Evolutionary conservation across 2,329 filamentous ascomycete species (phyloP).

Genomic region (Nigrograna mackinnonii): DNA sequence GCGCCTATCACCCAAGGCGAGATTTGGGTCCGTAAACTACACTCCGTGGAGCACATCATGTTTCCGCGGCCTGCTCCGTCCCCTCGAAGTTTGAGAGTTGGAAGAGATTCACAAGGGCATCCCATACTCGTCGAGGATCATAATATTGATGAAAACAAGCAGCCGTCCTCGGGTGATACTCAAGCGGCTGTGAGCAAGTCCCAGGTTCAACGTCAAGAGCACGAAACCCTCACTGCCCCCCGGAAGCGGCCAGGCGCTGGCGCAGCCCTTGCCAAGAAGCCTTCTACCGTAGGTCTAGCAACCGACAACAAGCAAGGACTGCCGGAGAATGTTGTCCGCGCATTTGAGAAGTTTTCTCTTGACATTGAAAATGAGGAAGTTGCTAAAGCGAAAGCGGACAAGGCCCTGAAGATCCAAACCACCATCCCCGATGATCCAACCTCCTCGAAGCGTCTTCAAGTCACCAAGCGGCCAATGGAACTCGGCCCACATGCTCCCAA

Average conservation of each 20-base stretch:
- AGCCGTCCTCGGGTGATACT: neutral
- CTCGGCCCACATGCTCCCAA: conserved; percentile 39
- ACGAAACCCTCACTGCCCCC: neutral
- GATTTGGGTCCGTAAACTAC: no score
- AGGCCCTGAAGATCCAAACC: no score
- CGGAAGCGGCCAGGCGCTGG: conserved; percentile 5
- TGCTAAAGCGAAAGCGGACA: neutral
- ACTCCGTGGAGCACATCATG: no score
- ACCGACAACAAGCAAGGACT: neutral
- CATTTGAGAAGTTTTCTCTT: conserved; percentile 36
- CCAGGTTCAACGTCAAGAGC: no score
- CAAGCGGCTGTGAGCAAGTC: no score
- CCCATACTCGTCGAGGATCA: no score
- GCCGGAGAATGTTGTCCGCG: conserved; percentile 30
- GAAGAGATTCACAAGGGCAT: no score
- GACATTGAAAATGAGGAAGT: conserved; percentile 29
- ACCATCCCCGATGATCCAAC: no score
- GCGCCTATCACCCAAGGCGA: no score
- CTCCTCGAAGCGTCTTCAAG: neutral
- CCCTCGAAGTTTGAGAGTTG: no score
- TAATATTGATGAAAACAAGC: no score
- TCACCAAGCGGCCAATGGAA: conserved; percentile 18
- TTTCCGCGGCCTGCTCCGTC: no score
- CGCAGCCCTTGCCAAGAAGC: neutral
- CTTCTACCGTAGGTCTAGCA: neutral